Evolutionary conservation across 2,329 filamentous ascomycete species (phyloP).

Genomic region (Endoconidiophora laricicola): DNA sequence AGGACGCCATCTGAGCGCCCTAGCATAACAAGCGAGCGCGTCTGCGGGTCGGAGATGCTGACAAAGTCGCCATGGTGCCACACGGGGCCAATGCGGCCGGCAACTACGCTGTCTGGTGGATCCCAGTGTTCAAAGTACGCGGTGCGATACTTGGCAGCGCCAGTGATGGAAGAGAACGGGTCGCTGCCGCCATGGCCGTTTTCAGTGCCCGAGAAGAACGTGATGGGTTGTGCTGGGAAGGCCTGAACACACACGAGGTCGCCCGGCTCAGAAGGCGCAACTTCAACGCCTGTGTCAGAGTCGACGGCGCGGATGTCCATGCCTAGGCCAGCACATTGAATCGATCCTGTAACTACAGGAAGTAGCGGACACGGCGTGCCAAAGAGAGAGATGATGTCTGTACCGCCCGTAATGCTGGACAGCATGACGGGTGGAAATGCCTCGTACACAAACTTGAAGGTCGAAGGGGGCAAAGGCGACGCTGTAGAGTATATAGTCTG

Average conservation of each 20-base stretch:
- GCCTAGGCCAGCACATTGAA: slow-evolving; percentile 61
- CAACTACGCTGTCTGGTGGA: not conserved
- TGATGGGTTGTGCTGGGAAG: slow-evolving; percentile 81
- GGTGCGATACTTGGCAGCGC: slow-evolving; percentile 58
- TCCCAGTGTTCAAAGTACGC: slow-evolving; percentile 50
- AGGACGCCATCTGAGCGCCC: slow-evolving; percentile 84
- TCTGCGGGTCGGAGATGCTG: slow-evolving; percentile 43
- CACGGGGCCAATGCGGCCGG: slow-evolving; percentile 28
- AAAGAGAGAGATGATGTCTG: slow-evolving; percentile 92
- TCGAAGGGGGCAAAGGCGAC: slow-evolving; percentile 80
- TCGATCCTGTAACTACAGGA: slow-evolving; percentile 56
- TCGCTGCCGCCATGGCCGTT: not conserved
- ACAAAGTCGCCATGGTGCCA: slow-evolving; percentile 98
- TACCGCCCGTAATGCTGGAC: slow-evolving; percentile 86
- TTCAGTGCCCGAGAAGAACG: slow-evolving; percentile 54
- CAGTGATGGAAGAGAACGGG: slow-evolving; percentile 22
- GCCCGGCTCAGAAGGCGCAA: slow-evolving; percentile 51
- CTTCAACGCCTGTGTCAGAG: slow-evolving; percentile 36
- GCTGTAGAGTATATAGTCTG: slow-evolving; percentile 88
- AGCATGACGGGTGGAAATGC: slow-evolving; percentile 74
- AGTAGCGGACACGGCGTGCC: slow-evolving; percentile 66
- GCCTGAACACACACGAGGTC: slow-evolving; percentile 76
- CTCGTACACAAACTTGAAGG: slow-evolving; percentile 76
- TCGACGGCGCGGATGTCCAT: slow-evolving; percentile 57
- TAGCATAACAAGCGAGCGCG: slow-evolving; percentile 74